These are phyloP conservation scores for Tilletia indica DNA, from an alignment of 1,284 basidiomycete species.

Conservation along the genomic window DNA sequence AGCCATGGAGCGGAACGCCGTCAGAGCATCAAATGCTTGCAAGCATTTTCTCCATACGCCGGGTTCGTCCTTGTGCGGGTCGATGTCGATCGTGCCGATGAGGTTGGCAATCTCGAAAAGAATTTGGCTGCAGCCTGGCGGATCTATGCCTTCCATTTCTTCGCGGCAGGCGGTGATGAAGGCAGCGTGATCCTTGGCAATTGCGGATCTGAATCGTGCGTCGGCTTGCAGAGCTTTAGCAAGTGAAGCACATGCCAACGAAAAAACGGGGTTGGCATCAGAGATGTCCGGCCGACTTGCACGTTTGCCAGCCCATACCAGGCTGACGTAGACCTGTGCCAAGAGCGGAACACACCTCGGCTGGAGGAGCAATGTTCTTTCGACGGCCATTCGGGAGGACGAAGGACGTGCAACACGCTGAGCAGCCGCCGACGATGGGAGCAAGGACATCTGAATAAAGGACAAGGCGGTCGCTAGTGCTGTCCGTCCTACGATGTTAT, in stretches of 20 bases:
- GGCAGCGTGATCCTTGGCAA: neutral
- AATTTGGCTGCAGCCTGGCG: neutral
- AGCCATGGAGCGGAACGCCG: neutral
- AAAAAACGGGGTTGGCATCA: neutral
- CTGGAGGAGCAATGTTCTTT: slow-evolving; percentile 3
- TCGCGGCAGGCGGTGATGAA: neutral
- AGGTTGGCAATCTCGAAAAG: neutral
- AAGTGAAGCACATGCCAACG: neutral
- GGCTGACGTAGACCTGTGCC: no score
- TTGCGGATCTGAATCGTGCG: neutral
- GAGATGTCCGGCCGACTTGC: neutral
- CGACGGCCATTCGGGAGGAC: neutral
- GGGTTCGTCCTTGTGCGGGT: neutral
- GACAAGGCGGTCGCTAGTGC: neutral
- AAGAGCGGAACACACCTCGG: slow-evolving; percentile 1
- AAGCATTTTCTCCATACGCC: neutral
- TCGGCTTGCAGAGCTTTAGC: neutral
- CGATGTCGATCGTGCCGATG: neutral
- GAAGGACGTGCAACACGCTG: neutral
- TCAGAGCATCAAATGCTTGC: neutral
- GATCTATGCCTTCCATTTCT: neutral
- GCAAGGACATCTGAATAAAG: neutral
- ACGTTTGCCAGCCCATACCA: neutral
- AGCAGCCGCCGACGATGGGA: neutral
- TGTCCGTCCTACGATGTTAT: neutral